Evolutionary conservation across 345 rosid genomes (phyloP), one percentile per base, ranked within the genome.

Genomic region (Linum lewisii): DNA sequence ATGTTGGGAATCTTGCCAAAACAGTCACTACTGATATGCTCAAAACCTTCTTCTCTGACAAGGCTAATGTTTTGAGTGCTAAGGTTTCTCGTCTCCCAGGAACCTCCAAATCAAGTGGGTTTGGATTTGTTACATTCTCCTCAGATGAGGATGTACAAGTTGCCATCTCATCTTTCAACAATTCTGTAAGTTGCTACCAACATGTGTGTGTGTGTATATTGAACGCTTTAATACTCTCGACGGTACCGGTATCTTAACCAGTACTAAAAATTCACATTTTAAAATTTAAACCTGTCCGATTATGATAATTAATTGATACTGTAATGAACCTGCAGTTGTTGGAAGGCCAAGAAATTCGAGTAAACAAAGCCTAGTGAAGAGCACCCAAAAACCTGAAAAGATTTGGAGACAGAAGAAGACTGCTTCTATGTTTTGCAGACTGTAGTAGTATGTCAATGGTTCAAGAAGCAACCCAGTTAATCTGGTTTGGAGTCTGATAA

Each of bases 1-100:
- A 92, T 60, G 85, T 84, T 29, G 97, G 97, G 68, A 92, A 92
- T 69, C 87, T 92, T 67, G 81, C 97, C 18, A 92, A 82, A 79
- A 77, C 82, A n/a, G 91, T 92, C 10, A 84, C 89, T 24, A 70
- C 69, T 8, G 86, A 84, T 42, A 78, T 69, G 42, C 83, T 93
- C 52, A 78, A 78, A 76, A 77, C 57, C 8, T 69, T 65, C 21
- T 92, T 93, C 53, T 86, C 94, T 3, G 82, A 84, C 74, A 88
- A 83, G 73, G 87, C 81, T 6, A 80, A 84, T 56, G 91, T 88
- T 66, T 62, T 92, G 1, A 77, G 97, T 52, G 94, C 97, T 4
- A 86, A 86, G 73, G 90, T 86, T 64, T 84, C 87, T 7, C 80
- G 88, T 59, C 85, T 77, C 52, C 89, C 95, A 0, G 97, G 97